Evolutionary conservation across 2,329 filamentous ascomycete genomes (phyloP).

Genomic region (Phialophora chinensis): DNA sequence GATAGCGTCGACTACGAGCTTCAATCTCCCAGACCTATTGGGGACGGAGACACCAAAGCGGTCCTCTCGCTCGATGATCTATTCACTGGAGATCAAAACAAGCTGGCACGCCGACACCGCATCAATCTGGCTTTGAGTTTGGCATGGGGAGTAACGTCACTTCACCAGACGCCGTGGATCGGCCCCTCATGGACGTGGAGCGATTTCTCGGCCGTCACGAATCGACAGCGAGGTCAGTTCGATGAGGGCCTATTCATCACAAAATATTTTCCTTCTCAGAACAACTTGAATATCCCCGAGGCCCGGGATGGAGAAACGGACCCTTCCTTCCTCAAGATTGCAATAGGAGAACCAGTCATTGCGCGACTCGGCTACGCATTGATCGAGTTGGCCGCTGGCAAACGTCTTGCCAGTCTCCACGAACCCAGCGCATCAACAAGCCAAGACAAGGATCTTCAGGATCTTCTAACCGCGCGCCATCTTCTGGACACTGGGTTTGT

Average conservation of each 20-base stretch:
- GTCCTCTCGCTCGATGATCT: background rate
- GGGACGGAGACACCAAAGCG: background rate
- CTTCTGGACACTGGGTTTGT: background rate
- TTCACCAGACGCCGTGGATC: background rate
- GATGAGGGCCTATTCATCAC: slow-evolving; percentile 7
- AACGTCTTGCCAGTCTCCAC: background rate
- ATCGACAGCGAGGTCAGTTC: slow-evolving; percentile 6
- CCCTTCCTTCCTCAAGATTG: background rate
- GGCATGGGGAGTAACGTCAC: background rate
- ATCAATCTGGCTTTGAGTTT: background rate
- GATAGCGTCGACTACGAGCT: background rate
- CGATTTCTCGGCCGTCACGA: slow-evolving; percentile 5
- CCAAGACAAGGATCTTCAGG: background rate
- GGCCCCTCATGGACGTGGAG: background rate
- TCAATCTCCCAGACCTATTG: background rate
- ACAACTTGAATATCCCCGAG: background rate
- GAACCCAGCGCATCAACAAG: background rate
- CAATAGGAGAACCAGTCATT: background rate
- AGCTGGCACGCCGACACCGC: background rate
- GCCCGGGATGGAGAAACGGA: background rate
- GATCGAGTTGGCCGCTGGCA: background rate
- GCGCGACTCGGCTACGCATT: background rate
- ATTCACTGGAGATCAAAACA: background rate
- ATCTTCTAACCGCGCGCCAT: background rate
- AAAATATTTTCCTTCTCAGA: background rate